These are phyloP conservation scores for Botryotinia narcissicola DNA, from an alignment of 2,329 filamentous ascomycete species.

Conservation along the genomic window DNA sequence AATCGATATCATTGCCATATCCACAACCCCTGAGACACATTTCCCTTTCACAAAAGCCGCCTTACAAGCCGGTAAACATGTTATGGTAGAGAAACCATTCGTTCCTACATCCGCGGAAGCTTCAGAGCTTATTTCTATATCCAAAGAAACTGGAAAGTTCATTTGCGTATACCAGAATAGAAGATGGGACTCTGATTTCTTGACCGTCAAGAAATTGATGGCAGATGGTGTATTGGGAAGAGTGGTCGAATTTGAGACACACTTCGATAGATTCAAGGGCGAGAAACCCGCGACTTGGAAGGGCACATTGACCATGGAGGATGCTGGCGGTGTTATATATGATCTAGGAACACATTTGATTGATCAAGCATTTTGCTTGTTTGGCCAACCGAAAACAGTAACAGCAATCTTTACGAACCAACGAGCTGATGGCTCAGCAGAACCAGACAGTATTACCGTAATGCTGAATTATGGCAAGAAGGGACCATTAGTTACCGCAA, in stretches of 20 bases:
- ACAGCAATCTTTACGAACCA: slow-evolving; percentile 68
- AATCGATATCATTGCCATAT: slow-evolving; percentile 68
- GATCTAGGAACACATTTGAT: slow-evolving; percentile 75
- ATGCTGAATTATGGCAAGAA: slow-evolving; percentile 60
- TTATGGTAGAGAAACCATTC: slow-evolving; percentile 81
- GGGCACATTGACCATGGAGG: slow-evolving; percentile 53
- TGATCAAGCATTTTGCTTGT: slow-evolving; percentile 70
- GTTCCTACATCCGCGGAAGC: slow-evolving; percentile 70
- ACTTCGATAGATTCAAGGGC: slow-evolving; percentile 74
- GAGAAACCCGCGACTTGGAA: slow-evolving; percentile 65
- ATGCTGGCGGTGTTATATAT: slow-evolving; percentile 67
- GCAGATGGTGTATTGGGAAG: slow-evolving; percentile 60
- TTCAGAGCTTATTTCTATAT: slow-evolving; percentile 51
- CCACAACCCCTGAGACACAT: slow-evolving; percentile 70
- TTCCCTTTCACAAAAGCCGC: slow-evolving; percentile 62
- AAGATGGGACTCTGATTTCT: slow-evolving; percentile 74
- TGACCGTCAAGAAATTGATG: slow-evolving; percentile 64
- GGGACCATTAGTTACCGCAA: slow-evolving; percentile 65
- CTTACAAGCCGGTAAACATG: slow-evolving; percentile 70
- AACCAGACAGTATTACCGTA: slow-evolving; percentile 59
- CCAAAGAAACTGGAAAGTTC: slow-evolving; percentile 41
- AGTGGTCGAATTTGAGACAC: slow-evolving; percentile 74
- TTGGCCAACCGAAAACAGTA: slow-evolving; percentile 65
- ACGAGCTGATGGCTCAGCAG: slow-evolving; percentile 50
- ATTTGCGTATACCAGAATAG: slow-evolving; percentile 51